Evolutionary conservation across 1,284 basidiomycete species (phyloP), one percentile per base, ranked within the genome.

Genomic region (Ceratobasidium papillatum): DNA sequence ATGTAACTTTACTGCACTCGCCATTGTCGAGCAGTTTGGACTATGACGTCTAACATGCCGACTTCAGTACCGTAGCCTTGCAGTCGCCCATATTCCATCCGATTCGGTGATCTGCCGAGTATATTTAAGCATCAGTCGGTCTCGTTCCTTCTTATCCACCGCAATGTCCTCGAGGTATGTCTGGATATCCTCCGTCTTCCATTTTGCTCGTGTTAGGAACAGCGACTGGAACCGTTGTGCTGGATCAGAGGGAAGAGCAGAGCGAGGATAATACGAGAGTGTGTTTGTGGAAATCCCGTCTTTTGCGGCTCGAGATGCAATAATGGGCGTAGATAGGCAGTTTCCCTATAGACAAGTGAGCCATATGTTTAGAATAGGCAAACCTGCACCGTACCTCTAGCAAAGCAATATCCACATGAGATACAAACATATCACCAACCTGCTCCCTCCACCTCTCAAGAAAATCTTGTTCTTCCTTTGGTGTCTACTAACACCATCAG

Each of bases 51-150:
- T 17, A 64, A 62, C 27, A 36, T 38, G 11, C 43, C 36, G 14
- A 27, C 22, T 25, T 61, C 54, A 77, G 76, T 77, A 77, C 32
- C 77, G 82, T 5, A 86, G 86, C 76, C 92, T 83, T 1, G 90
- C 85, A 0, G 90, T 92, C 80, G 93, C 94, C 85, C 87, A 92
- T 12, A 79, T 77, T n/a, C 90, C 89, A 45, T 88, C 85, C 0
- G 84, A 78, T 69, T 92, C 91, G 74, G 90, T 93, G 47, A 91
- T 87, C 2, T 91, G 88, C 59, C 95, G 85, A 32, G 94, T 92
- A 80, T 92, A 94, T 82, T 95, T 97, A 58, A 94, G 87, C 43
- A 97, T 83, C 76, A 97, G 80, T 81, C 91, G 94, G 79, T 98
- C 95, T 58, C 91, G 85, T 78, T 94, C 94, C 82, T 96, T 96